Base-by-base conservation (phyloP, 2,329 filamentous ascomycete genomes). In the Colletotrichum sp. region DNA sequence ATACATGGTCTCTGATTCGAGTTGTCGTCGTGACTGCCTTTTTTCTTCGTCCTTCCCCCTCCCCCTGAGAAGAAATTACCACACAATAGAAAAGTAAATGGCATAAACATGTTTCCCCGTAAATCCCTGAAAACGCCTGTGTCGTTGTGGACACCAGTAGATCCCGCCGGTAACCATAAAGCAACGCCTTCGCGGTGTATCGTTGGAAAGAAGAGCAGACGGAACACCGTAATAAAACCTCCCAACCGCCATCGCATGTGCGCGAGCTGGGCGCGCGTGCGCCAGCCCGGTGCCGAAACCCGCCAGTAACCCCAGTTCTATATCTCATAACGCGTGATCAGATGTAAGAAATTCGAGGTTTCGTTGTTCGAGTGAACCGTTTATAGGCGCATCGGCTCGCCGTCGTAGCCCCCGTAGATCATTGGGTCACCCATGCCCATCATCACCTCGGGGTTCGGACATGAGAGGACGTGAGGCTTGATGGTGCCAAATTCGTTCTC, bases 351-450 rank as follows among this genome's bases (percentile, higher is more conserved):
- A 30, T 28, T 58, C 43, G n/a, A n/a, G 5, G 16, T 52, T 43
- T 61, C 60, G 24, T 30, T 13, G 6, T 30, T 34, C n/a, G 24
- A 15, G 26, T 65, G 30, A 7, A 28, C 28, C 21, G 72, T 8
- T 83, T 78, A 88, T 61, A 88, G 80, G 76, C 86, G 81, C 80
- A 88, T 82, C 24, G 81, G 77, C 65, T 89, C 88, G 72, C 83
- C 84, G 73, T 90, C 88, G 79, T 87, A 90, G 60, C 88, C 88
- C 5, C 87, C 85, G 79, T 88, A 92, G 72, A 92, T 91, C 90
- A 91, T 91, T 2, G 90, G 90, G 76, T 92, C 90, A 21, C 86
- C 87, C 80, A 90, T 87, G 21, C 90, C 88, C 81, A 91, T 85
- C 89, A 92, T 92, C 9, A 89, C 88, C 60, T 90, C 89, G 2